Evolutionary conservation across 768 basidiomycete species (phyloP).

Genomic region (Rhodotorula babjevae): DNA sequence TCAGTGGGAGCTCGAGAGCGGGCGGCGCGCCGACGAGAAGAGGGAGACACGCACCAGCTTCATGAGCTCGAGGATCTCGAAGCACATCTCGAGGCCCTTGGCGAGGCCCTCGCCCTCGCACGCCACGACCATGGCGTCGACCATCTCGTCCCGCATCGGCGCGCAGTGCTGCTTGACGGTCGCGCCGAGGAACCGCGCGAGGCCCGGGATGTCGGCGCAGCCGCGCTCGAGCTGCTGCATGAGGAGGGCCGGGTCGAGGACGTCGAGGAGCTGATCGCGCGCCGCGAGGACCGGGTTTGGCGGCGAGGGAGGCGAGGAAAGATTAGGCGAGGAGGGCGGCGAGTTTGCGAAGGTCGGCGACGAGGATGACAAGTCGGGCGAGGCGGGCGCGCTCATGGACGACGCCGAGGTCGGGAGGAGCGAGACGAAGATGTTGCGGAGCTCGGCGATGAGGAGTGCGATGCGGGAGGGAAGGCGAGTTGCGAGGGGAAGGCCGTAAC

Average conservation of each 20-base stretch:
- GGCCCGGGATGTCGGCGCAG: conserved; percentile 69
- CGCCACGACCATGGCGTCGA: conserved; percentile 72
- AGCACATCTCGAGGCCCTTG: conserved; percentile 70
- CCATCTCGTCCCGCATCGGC: conserved; percentile 79
- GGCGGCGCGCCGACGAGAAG: conserved; percentile 2
- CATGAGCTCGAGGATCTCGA: conserved; percentile 90
- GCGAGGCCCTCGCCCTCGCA: conserved; percentile 56
- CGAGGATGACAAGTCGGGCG: conserved; percentile 27
- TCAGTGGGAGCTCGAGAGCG: too few species aligned
- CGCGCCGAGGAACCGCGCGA: conserved; percentile 72
- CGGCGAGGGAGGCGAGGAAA: conserved; percentile 56
- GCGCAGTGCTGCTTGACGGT: conserved; percentile 87
- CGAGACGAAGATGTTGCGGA: conserved; percentile 67
- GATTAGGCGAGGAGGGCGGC: conserved; percentile 58
- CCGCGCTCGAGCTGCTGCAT: conserved; percentile 72
- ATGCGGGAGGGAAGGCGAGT: conserved; percentile 63
- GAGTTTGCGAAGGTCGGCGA: conserved; percentile 54
- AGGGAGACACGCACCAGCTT: conserved; percentile 64
- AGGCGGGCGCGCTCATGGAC: conserved; percentile 29
- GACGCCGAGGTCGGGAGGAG: conserved; percentile 16
- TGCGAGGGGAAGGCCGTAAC: conserved; percentile 1
- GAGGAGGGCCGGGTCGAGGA: conserved; percentile 77
- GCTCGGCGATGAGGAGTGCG: conserved; percentile 63
- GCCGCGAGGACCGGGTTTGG: conserved; percentile 60
- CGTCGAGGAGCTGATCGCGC: conserved; percentile 55